Base-by-base conservation (phyloP, 192 early-diverging fungal species). In the Lunasporangiospora selenospora region DNA sequence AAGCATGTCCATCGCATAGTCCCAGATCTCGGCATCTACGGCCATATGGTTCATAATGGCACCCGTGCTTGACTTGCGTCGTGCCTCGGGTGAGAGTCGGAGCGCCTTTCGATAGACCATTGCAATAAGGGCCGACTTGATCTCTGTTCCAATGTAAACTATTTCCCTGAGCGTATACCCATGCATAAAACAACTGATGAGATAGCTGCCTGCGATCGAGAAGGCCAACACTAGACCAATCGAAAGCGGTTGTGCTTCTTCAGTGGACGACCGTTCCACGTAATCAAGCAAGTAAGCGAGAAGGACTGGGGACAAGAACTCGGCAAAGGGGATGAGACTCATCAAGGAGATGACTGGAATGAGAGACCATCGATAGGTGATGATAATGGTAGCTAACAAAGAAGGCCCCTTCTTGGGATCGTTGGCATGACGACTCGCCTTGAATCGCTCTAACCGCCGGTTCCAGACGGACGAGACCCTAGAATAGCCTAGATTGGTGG, bases 21-120 rank as follows among this genome's bases (percentile, higher is more conserved):
- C 65, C 54, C 66, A 64, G 21, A 36, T 26, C 0, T 42, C 57
- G 12, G 77, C 77, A 57, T 79, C 77, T 2, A 75, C 77, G 5
- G 63, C 62, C 49, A 79, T 69, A 18, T 75, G 77, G 30, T 79
- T 79, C n/a, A 62, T 51, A 31, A 79, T 75, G 12, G 65, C 54
- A 1, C 77, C 77, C 6, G 51, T 61, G 21, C 58, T 69, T 2
- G 65, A 62, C 31, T 63, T 56, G 12, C 65, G 33, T 18, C 55
- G 64, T 11, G 64, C 70, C 18, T 75, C 77, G 0, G 77, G 77
- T 3, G 63, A 67, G 2, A 79, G 49, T 3, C 54, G 54, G 23
- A 79, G 55, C 0, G 71, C 45, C 50, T 79, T 79, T 29, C 59
- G 65, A 33, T 79, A 79, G 12, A 79, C 66, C 51, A 75, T 67